Conservation (phyloP, 257 asterid genomes). For the Hygrophila difformis region DNA sequence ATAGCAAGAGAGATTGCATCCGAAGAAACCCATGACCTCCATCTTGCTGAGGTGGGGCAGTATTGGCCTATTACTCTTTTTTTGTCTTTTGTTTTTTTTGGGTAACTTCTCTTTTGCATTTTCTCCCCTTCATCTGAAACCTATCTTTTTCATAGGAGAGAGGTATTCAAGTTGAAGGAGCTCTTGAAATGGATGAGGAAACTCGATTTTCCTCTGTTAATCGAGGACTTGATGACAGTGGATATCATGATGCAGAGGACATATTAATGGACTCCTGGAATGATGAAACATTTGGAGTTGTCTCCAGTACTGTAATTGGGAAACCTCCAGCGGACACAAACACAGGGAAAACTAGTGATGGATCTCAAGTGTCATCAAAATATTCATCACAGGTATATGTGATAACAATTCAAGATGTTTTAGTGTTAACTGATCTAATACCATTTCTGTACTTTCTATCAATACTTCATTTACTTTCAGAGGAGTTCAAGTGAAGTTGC, state of each 20-base stretch:
- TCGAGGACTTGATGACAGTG: constrained; percentile 74
- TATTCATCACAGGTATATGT: constrained; percentile 39
- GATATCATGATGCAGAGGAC: constrained; percentile 68
- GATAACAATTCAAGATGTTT: constrained; percentile 3
- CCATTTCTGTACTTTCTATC: background rate
- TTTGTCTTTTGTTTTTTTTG: constrained; percentile 1
- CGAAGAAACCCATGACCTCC: constrained; percentile 86
- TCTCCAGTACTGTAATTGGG: constrained; percentile 32
- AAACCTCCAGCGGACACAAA: constrained; percentile 30
- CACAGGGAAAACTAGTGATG: constrained; percentile 26
- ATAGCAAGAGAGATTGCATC: constrained; percentile 93
- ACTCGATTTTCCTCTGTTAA: constrained; percentile 74
- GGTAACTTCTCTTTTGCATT: constrained; percentile 9
- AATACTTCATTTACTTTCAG: background rate
- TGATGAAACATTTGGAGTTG: constrained; percentile 78
- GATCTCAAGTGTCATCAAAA: constrained; percentile 33
- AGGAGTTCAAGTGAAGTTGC: too few species aligned
- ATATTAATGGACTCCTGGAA: constrained; percentile 52
- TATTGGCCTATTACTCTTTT: background rate
- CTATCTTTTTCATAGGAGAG: constrained; percentile 59
- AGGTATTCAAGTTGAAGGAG: constrained; percentile 60
- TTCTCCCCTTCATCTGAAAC: constrained; percentile 10
- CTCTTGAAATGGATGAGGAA: constrained; percentile 83
- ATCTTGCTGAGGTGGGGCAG: constrained; percentile 77
- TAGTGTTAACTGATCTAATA: background rate